Evolutionary conservation across 2,329 filamentous ascomycete genomes (phyloP), one percentile per base, ranked within the genome.

Genomic region (Teratosphaeriaceae sp.): DNA sequence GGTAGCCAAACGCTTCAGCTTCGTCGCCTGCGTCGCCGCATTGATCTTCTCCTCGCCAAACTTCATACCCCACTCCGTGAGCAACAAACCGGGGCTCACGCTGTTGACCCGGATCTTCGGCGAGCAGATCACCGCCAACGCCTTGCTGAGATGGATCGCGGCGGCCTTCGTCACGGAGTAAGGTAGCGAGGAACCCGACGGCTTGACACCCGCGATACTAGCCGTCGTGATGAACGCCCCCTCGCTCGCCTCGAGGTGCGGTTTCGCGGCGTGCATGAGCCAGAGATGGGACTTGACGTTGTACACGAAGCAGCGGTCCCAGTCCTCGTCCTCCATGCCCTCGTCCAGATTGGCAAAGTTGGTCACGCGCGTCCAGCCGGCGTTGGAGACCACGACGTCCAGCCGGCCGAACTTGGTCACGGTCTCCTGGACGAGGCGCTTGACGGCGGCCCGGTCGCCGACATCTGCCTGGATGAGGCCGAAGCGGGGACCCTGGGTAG

Each of bases 171-270:
- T 64, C 13, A 65, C 62, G 3, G 62, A 47, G 43, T 65, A 65
- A 2, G 63, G 55, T 44, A 83, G 58, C 2, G 74, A 75, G 48
- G 78, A 82, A 1, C 82, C 82, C 45, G 73, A 77, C 0, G 77
- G 73, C 53, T 73, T 78, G 2, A 84, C 74, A 0, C 80, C 82
- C 0, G 82, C 81, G 19, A 84, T 55, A 34, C 74, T 80, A 0
- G 81, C 78, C 0, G 80, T 83, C 1, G 74, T 78, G 49, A 85
- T 73, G 50, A 85, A 84, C 0, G 68, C 67, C 1, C 80, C 80
- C 45, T 80, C 73, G 0, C 66, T 66, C 46, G 72, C 68, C 3
- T 81, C 79, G 16, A 81, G 68, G 34, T 78, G 62, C 37, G 65
- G 60, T 49, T 70, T 72, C 1, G 73, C 70, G 1, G 76, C 75